phyloP scores from a whole-genome alignment of 257 asterid species.

The Nicotiana undulata region DNA sequence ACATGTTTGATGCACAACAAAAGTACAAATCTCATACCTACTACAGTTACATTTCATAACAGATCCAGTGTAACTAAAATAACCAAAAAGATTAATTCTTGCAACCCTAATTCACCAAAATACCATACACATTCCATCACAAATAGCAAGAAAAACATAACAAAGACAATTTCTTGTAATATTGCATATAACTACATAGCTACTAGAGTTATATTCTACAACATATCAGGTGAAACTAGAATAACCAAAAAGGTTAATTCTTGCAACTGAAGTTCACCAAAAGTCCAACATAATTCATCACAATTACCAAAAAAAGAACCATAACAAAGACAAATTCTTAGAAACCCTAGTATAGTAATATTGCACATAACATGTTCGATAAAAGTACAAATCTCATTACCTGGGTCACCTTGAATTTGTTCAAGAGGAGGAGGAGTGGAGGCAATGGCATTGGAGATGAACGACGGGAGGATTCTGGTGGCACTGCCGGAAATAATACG shows the following conservation, averaged over 20 bases:
- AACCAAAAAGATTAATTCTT: not conserved
- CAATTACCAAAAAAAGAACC: not conserved
- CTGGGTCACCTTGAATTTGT: not conserved
- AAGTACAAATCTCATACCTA: not conserved
- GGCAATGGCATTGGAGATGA: conserved; percentile 13
- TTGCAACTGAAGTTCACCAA: not conserved
- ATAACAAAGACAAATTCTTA: not conserved
- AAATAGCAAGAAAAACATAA: not conserved
- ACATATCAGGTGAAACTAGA: not conserved
- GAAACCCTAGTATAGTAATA: not conserved
- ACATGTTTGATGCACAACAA: no score
- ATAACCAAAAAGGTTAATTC: not conserved
- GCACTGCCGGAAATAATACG: conserved; percentile 35
- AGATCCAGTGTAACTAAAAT: not conserved
- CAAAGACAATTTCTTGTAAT: not conserved
- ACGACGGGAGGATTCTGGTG: conserved; percentile 25
- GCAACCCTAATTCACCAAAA: not conserved
- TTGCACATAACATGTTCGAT: not conserved
- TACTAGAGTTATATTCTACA: not conserved
- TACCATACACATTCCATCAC: not conserved
- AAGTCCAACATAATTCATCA: not conserved
- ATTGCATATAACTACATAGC: not conserved
- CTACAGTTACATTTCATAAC: not conserved
- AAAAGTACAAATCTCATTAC: not conserved
- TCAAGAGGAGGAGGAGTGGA: conserved; percentile 14